Conservation (phyloP, 1,284 basidiomycete genomes). For the Ceratobasidium sp. region DNA sequence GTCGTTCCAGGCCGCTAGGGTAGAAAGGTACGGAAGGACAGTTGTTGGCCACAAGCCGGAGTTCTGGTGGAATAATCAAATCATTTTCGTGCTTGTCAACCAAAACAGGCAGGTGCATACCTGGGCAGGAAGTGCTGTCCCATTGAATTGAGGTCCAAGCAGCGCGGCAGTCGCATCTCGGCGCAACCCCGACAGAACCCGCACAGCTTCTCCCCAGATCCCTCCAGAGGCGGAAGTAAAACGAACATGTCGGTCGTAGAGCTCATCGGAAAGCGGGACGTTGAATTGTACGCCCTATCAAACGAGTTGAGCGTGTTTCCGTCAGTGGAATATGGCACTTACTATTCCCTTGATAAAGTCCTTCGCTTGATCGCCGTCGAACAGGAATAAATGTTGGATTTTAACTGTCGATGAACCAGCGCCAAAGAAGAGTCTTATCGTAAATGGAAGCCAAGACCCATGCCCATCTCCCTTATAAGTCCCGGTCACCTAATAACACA, state of each 20-base stretch:
- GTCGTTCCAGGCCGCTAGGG: conserved; percentile 34
- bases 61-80: background rate
- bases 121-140: conserved; percentile 57
- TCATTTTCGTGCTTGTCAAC: background rate
- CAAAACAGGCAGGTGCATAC: background rate
- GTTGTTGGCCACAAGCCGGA: conserved; percentile 38
- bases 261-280: conserved; percentile 60
- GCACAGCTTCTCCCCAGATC: conserved; percentile 62
- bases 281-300: conserved; percentile 59
- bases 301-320: background rate
- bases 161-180: conserved; percentile 62
- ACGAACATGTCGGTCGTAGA: conserved; percentile 62
- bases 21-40: conserved; percentile 18
- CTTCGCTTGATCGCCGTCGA: conserved; percentile 61
- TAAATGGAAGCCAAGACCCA: conserved; percentile 61
- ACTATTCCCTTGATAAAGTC: conserved; percentile 64
- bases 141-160: conserved; percentile 61
- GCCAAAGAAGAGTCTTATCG: conserved; percentile 60
- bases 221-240: conserved; percentile 60
- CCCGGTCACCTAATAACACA: conserved; percentile 58
- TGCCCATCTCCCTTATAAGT: conserved; percentile 60
- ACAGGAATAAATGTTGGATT: conserved; percentile 63
- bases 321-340: conserved; percentile 37
- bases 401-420: conserved; percentile 60
- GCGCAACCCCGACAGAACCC: conserved; percentile 61